Base-by-base conservation (phyloP, 73 alveolate genomes). In the Paramecium caudatum region DNA sequence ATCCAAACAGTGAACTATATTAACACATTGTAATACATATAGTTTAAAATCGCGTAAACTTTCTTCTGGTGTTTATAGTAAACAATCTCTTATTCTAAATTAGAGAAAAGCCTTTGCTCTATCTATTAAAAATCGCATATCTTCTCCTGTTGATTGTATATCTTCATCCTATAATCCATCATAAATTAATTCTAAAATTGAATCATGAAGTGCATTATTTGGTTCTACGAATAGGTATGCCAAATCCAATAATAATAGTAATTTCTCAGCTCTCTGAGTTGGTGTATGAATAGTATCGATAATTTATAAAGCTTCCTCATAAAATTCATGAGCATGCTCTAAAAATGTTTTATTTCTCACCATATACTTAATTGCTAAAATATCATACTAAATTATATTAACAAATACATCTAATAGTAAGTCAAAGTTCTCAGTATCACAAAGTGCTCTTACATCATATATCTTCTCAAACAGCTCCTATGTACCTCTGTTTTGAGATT, bases 401-500 rank as follows among this genome's bases (percentile, higher is more conserved):
- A n/a, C n/a, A n/a, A n/a, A n/a, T n/a, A n/a, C 80, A 55, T 27
- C 80, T 8, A 55, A 10, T 23, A 55, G 10, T 9, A 55, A 55
- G 30, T 55, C 80, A 55, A n/a, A n/a, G n/a, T 55, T 55, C 30
- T 55, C 80, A 9, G 30, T 55, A 55, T 55, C 80, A 55, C 23
- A 23, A 27, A 27, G 23, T 2, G 23, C 80, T 55, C 80, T 55
- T 43, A 55, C 30, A 10, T 55, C 80, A 12, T 55, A 55, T 27
- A 55, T 55, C 80, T 55, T 55, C 1, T 27, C 30, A 21, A 55
- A 55, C 30, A 55, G 16, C 30, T 55, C 80, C 12, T 16, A 27
- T 10, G 80, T 55, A 27, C 80, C 80, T 55, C 80, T 55, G n/a
- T 55, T 43, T 55, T 55, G 30, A 55, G 46, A 37, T 55, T 55